Evolutionary conservation across 2,329 filamentous ascomycete genomes (phyloP).

Genomic region (Claviceps citrina): DNA sequence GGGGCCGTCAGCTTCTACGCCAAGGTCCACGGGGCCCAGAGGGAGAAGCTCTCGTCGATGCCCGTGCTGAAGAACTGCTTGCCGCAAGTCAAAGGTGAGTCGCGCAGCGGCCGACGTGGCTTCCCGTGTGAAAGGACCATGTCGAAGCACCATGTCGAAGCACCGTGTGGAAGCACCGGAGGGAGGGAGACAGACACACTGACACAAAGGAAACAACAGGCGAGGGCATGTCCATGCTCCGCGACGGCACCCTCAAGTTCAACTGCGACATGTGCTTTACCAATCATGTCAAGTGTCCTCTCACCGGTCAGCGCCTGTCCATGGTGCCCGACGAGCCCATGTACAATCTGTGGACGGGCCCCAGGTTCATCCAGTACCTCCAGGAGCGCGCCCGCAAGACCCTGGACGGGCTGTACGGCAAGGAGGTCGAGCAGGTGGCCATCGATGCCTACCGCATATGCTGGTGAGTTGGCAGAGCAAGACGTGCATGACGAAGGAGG

Average conservation of each 20-base stretch:
- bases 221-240: constrained; percentile 29
- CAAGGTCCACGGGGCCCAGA: constrained; percentile 27
- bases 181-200: too few species aligned
- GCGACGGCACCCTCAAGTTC: constrained; percentile 41
- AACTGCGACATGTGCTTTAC: constrained; percentile 44
- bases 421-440: constrained; percentile 21
- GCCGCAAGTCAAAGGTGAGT: constrained; percentile 26
- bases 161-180: too few species aligned
- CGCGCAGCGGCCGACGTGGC: too few species aligned
- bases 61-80: constrained; percentile 38
- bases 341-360: constrained; percentile 28
- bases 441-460: constrained; percentile 31
- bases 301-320: constrained; percentile 36
- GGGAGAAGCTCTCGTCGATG: constrained; percentile 29
- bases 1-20: constrained; percentile 32
- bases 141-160: too few species aligned
- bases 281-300: constrained; percentile 31
- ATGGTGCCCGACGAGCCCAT: constrained; percentile 27
- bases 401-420: constrained; percentile 26
- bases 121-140: too few species aligned
- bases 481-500: constrained; percentile 1
- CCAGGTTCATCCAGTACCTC: constrained; percentile 25
- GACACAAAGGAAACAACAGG: constrained; percentile 15
- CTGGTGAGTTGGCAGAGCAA: constrained; percentile 26
- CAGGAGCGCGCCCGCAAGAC: constrained; percentile 27